Percentiles rank a stretch among this genome's conserved stretches.
Evolutionary conservation across 352 stramenopile species (phyloP).

Genomic region (Globisporangium paddicum): DNA sequence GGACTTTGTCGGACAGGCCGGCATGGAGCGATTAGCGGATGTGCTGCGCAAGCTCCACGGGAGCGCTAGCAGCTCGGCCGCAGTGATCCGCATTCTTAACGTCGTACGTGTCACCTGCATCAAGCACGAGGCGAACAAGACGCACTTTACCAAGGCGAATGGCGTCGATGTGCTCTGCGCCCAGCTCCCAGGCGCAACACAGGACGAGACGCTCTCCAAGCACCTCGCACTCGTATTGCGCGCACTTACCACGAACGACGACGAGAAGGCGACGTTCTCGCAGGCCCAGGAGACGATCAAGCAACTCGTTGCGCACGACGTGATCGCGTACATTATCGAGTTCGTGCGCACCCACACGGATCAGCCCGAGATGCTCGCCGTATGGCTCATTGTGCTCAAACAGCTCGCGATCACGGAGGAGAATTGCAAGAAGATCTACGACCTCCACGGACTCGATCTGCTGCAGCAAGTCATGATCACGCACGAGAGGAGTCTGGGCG

Average conservation of each 20-base stretch:
- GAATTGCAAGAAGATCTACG: conserved; percentile 64
- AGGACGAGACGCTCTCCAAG: conserved; percentile 36
- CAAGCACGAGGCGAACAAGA: conserved; percentile 73
- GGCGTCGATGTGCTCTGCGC: conserved; percentile 35
- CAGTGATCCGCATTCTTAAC: conserved; percentile 18
- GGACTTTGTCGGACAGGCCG: conserved; percentile 42
- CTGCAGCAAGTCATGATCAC: conserved; percentile 50
- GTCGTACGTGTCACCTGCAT: conserved; percentile 37
- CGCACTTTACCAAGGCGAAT: conserved; percentile 44
- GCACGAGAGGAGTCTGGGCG: conserved; percentile 37
- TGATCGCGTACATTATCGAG: conserved; percentile 49
- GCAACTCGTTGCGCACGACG: conserved; percentile 35
- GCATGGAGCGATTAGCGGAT: conserved; percentile 31
- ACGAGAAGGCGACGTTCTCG: conserved; percentile 57
- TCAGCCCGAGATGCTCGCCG: conserved; percentile 40
- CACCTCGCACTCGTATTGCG: conserved; percentile 48
- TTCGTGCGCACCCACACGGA: conserved; percentile 22
- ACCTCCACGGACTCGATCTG: conserved; percentile 45
- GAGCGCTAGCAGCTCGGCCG: not conserved
- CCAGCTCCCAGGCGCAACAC: conserved; percentile 24
- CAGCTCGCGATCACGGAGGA: conserved; percentile 77
- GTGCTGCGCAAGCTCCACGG: conserved; percentile 1
- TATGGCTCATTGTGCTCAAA: conserved; percentile 71
- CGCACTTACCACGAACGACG: conserved; percentile 67
- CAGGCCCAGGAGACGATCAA: conserved; percentile 73